phyloP scores from a whole-genome alignment of 176 grass and related monocot species.

The Raddia distichophylla region DNA sequence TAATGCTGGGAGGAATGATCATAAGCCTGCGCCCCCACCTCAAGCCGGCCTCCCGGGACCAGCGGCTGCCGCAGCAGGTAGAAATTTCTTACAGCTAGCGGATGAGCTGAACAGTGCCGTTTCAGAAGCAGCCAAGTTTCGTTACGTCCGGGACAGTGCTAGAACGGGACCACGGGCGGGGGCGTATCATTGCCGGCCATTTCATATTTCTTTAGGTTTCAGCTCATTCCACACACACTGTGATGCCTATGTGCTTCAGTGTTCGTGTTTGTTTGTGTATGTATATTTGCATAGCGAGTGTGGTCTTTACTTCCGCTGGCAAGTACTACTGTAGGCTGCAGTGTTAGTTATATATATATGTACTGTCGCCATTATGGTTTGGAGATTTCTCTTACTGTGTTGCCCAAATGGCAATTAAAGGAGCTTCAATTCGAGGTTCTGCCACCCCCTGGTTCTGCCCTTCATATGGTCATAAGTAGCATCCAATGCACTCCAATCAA shows the following conservation, averaged over 20 bases:
- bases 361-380: not conserved
- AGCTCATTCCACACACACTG: not conserved
- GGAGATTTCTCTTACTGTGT: not conserved
- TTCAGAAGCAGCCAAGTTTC: not conserved
- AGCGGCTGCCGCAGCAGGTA: not conserved
- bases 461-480: too few relatives aligned
- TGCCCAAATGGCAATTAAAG: too few relatives aligned
- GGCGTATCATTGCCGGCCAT: not conserved
- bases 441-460: too few relatives aligned
- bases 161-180: slow-evolving; percentile 9
- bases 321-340: not conserved
- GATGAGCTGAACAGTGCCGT: not conserved
- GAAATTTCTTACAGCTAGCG: not conserved
- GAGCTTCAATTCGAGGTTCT: too few relatives aligned
- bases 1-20: not conserved
- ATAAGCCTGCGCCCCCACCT: not conserved
- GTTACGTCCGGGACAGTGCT: slow-evolving; percentile 25
- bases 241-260: too few relatives aligned
- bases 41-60: not conserved
- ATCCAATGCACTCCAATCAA: too few relatives aligned
- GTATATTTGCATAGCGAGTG: not conserved
- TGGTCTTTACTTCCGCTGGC: not conserved
- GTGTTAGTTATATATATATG: not conserved
- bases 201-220: slow-evolving; percentile 2
- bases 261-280: not conserved